phyloP scores from a whole-genome alignment of 2,329 filamentous ascomycete genomes.

The Diaporthe velutina region DNA sequence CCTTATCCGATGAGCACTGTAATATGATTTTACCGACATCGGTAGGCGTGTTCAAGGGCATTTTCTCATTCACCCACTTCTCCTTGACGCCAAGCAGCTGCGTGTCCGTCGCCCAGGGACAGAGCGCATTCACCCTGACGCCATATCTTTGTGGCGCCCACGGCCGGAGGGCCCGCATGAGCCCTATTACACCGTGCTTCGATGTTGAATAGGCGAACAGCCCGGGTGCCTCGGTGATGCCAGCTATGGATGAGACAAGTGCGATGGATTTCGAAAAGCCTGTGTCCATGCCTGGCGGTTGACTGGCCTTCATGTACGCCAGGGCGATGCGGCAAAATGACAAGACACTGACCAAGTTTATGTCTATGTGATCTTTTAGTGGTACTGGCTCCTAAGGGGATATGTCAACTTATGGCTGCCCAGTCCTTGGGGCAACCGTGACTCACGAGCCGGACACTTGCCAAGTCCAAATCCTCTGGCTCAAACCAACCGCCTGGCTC shows the following conservation, averaged over 20 bases:
- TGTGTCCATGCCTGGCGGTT: slow-evolving; percentile 6
- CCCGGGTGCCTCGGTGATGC: slow-evolving; percentile 61
- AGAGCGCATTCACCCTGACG: slow-evolving; percentile 59
- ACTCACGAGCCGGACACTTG: slow-evolving; percentile 55
- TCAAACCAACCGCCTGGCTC: slow-evolving; percentile 61
- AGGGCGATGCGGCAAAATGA: slow-evolving; percentile 62
- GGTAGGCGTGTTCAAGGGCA: slow-evolving; percentile 56
- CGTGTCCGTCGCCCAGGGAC: slow-evolving; percentile 61
- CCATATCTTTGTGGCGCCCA: slow-evolving; percentile 48
- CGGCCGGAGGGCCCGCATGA: slow-evolving; percentile 59
- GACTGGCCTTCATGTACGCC: slow-evolving; percentile 58
- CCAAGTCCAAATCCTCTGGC: slow-evolving; percentile 53
- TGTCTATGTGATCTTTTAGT: slow-evolving; percentile 55
- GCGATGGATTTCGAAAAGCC: slow-evolving; percentile 45
- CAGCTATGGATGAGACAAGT: slow-evolving; percentile 55
- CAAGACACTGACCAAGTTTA: slow-evolving; percentile 61
- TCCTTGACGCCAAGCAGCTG: slow-evolving; percentile 55
- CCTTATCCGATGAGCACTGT: slow-evolving; percentile 51
- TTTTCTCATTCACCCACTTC: slow-evolving; percentile 52
- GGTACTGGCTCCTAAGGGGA: slow-evolving; percentile 46
- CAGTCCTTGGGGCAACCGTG: slow-evolving; percentile 4
- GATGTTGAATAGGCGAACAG: slow-evolving; percentile 60
- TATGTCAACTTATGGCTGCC: not conserved
- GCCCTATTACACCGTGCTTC: slow-evolving; percentile 64
- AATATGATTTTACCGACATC: slow-evolving; percentile 57